Conservation (phyloP, 1,139 yeast species). For the Suhomyces wounanorum region DNA sequence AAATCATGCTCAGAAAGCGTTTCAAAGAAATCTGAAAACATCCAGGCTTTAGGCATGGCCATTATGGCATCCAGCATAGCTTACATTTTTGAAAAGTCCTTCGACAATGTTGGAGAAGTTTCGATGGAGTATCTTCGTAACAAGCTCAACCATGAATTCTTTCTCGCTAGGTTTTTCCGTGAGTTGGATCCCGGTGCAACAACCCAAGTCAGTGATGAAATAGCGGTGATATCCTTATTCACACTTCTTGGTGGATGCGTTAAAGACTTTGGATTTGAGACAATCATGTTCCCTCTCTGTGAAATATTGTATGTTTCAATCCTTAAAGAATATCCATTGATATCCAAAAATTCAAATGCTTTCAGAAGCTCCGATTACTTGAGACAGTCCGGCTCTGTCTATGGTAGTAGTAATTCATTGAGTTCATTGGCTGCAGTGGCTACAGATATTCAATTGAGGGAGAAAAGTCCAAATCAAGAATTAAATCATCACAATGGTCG, state of each 20-base stretch:
- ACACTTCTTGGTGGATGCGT: slow-evolving; percentile 69
- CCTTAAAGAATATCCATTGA: slow-evolving; percentile 65
- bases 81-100: slow-evolving; percentile 38
- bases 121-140: slow-evolving; percentile 58
- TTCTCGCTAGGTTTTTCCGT: slow-evolving; percentile 51
- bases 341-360: slow-evolving; percentile 44
- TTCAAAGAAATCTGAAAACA: slow-evolving; percentile 41
- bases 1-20: slow-evolving; percentile 60
- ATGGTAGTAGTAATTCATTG: slow-evolving; percentile 20
- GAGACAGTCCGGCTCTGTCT: slow-evolving; percentile 6
- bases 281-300: slow-evolving; percentile 59
- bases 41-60: slow-evolving; percentile 60
- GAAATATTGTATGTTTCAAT: slow-evolving; percentile 67
- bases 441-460: slow-evolving; percentile 29
- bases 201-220: slow-evolving; percentile 40
- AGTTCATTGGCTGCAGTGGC: slow-evolving; percentile 46
- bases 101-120: slow-evolving; percentile 21
- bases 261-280: slow-evolving; percentile 79
- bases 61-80: slow-evolving; percentile 57
- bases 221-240: slow-evolving; percentile 53
- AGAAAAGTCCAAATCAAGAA: background rate
- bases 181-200: slow-evolving; percentile 49
- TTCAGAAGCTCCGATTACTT: slow-evolving; percentile 23
- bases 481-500: background rate
- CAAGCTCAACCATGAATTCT: slow-evolving; percentile 48